Evolutionary conservation across 2,329 filamentous ascomycete species (phyloP), one percentile per base, ranked within the genome.

Genomic region (Penicillium sclerotiorum): DNA sequence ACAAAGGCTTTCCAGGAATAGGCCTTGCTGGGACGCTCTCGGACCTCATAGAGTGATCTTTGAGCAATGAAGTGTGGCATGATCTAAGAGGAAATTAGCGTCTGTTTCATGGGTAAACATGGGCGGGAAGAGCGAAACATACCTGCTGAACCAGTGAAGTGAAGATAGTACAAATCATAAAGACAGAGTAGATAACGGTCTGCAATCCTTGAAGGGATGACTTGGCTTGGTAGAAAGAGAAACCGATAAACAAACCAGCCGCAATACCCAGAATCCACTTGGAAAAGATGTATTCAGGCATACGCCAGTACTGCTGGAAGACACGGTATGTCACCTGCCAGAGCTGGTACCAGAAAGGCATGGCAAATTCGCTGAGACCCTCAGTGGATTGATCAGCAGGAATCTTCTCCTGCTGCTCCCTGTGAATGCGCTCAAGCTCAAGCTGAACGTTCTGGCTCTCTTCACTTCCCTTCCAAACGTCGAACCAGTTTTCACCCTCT

Each of bases 261-360:
- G 62, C 73, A 13, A 81, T 73, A 65, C 86, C 90, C 11, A 95
- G 82, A 2, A 80, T 74, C 5, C 80, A 71, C 76, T 95, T 95
- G 59, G 88, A 84, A 73, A 91, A 91, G 66, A 95, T 89, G 75
- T 95, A 94, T 2, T 83, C 81, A 0, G 90, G 90, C 2, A 86
- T 90, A 52, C 90, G 86, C 90, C 90, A 95, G 79, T 93, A 94
- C 68, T 95, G 89, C 68, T 92, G 82, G 76, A 93, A 93, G 20
- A 93, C 87, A 61, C 90, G 89, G 57, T 79, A 70, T 5, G 81
- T 81, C 49, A 91, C 88, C 62, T 84, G 78, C 43, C 69, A 72
- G 22, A 93, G 72, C 70, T 95, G 90, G 6, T 73, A 65, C 47
- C 58, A 65, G 64, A 93, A 88, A 0, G 87, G 81, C 18, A 88